Base-by-base conservation (phyloP, 2,329 filamentous ascomycete genomes). In the Myriosclerotinia curreyana region DNA sequence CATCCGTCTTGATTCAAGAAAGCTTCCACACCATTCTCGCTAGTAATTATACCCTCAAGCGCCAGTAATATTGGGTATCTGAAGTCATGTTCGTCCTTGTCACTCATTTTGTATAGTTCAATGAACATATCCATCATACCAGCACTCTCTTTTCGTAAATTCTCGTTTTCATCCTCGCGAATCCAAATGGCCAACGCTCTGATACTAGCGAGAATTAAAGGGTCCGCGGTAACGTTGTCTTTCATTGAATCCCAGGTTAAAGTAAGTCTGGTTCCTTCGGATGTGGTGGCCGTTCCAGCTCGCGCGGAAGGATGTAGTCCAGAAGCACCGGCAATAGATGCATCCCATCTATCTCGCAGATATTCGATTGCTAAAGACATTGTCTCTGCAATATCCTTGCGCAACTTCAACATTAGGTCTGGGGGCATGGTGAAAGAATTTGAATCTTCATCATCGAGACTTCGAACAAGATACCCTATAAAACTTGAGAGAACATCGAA, bases 341-440 rank as follows among this genome's bases (percentile, higher is more conserved):
- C 84, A 71, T 90, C 87, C 84, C 85, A 90, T n/a, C 87, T 78
- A 71, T 90, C 88, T 49, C 86, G 82, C 1, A 90, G 79, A 72
- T 86, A 87, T 74, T 90, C 87, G 65, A 87, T 81, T 0, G 82
- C 81, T 1, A 86, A 75, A 0, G 84, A 85, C 71, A 89, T 80
- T 4, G 86, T 85, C 70, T 90, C 87, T 0, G 82, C 79, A 59
- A 90, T 81, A 62, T 81, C 78, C 58, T 80, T 83, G 48, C 85
- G 81, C 7, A 90, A 76, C 69, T 84, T 86, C 17, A 90, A 77
- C 34, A 90, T 79, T 31, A 82, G 80, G 63, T 87, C 84, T 0
- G 86, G 82, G 0, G 82, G 75, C 76, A 86, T 81, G 42, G 78
- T 72, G 51, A 83, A 76, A 5, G 72, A 71, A 72, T 66, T 5